Evolutionary conservation across 768 basidiomycete species (phyloP).

Genomic region (Dioszegia aurantiaca): DNA sequence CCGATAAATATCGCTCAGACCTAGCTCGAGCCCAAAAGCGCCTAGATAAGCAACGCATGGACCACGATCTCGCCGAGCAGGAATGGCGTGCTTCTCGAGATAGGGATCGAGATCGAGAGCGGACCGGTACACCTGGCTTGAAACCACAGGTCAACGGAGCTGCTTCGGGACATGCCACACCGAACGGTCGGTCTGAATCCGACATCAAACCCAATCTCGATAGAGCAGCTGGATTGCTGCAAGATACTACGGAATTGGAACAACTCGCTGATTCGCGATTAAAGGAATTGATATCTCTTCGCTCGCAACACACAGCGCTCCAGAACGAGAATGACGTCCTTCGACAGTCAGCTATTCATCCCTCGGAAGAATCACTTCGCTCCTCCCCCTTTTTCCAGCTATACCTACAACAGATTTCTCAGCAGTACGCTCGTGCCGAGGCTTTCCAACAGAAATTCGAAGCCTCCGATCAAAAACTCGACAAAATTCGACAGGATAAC

Average conservation of each 20-base stretch:
- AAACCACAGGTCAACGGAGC: constrained; percentile 16
- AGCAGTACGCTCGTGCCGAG: constrained; percentile 54
- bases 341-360: constrained; percentile 26
- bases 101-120: constrained; percentile 20
- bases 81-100: constrained; percentile 26
- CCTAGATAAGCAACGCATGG: constrained; percentile 44
- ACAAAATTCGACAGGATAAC: constrained; percentile 30
- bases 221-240: constrained; percentile 18
- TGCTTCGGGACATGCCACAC: constrained; percentile 41
- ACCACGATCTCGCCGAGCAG: constrained; percentile 36
- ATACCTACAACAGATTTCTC: constrained; percentile 60
- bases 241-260: constrained; percentile 39
- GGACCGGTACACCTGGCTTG: constrained; percentile 27
- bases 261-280: constrained; percentile 37
- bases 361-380: constrained; percentile 37
- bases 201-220: constrained; percentile 31
- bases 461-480: constrained; percentile 46
- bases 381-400: constrained; percentile 57
- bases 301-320: constrained; percentile 34
- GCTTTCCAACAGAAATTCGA: constrained; percentile 50
- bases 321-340: constrained; percentile 38
- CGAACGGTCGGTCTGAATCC: constrained; percentile 38
- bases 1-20: constrained; percentile 29
- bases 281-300: constrained; percentile 33
- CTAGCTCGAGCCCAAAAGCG: constrained; percentile 34